Conservation (phyloP, 2,329 filamentous ascomycete species). For the Escovopsis weberi region DNA sequence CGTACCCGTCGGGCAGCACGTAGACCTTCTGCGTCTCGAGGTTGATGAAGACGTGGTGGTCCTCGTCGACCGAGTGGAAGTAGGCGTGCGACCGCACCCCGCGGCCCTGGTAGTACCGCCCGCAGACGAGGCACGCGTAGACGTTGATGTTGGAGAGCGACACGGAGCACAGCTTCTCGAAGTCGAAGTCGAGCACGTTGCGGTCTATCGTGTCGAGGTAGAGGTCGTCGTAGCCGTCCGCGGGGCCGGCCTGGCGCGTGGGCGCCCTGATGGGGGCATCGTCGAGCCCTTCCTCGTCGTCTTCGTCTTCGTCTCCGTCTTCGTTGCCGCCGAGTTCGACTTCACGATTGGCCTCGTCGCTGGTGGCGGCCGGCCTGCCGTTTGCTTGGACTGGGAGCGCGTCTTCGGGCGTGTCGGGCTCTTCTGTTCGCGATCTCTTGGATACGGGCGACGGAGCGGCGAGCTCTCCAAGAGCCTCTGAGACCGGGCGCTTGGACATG, state of each 20-base stretch:
- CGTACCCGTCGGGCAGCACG: constrained; percentile 89
- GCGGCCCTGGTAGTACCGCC: constrained; percentile 93
- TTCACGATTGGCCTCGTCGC: constrained; percentile 10
- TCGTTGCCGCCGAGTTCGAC: constrained; percentile 8
- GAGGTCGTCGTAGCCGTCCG: constrained; percentile 83
- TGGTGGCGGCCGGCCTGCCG: constrained; percentile 16
- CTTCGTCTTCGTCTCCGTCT: constrained; percentile 14
- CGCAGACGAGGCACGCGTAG: constrained; percentile 92
- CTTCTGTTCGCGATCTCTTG: constrained; percentile 41
- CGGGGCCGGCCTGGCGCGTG: constrained; percentile 59
- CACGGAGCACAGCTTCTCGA: constrained; percentile 94
- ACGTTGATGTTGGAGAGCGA: constrained; percentile 97
- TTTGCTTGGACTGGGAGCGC: constrained; percentile 1
- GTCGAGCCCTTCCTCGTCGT: constrained; percentile 26
- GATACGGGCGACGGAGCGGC: constrained; percentile 42
- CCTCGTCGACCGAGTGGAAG: constrained; percentile 89
- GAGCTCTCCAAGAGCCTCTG: constrained; percentile 44
- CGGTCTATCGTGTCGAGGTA: constrained; percentile 97
- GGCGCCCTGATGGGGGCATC: constrained; percentile 27
- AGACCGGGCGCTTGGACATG: constrained; percentile 43
- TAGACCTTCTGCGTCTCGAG: constrained; percentile 87
- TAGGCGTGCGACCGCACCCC: constrained; percentile 93
- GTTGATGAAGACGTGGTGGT: constrained; percentile 96
- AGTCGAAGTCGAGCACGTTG: constrained; percentile 89
- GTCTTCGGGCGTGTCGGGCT: constrained; percentile 26